These are phyloP conservation scores for Aspergillus fijiensis DNA, from an alignment of 2,329 filamentous ascomycete genomes.

Conservation along the genomic window DNA sequence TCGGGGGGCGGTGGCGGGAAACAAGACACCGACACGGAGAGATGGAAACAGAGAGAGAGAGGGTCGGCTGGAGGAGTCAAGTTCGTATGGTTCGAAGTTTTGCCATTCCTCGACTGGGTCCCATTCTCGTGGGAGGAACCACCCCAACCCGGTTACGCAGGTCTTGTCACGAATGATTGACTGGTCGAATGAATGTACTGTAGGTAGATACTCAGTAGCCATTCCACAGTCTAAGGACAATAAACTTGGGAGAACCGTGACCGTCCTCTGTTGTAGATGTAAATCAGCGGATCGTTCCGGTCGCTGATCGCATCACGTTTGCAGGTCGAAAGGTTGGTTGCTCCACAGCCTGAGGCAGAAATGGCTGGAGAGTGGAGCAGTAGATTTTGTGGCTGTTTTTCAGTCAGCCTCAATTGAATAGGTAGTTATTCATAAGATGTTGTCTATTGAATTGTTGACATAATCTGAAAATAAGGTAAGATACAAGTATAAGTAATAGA, in stretches of 20 bases:
- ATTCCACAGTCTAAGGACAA: neutral
- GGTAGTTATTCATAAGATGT: neutral
- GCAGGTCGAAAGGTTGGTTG: neutral
- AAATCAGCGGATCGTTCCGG: conserved; percentile 3
- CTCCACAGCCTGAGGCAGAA: neutral
- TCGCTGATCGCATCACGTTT: conserved; percentile 3
- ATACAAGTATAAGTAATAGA: too few relatives aligned
- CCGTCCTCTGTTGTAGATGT: neutral
- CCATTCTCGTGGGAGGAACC: neutral
- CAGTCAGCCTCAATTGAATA: neutral
- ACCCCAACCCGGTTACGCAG: neutral
- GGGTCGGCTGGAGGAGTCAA: neutral
- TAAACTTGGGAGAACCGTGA: neutral
- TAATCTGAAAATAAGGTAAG: too few relatives aligned
- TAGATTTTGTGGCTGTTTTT: neutral
- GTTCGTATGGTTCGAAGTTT: neutral
- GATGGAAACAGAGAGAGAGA: neutral
- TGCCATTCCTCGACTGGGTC: neutral
- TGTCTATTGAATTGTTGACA: too few relatives aligned
- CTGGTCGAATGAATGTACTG: too few relatives aligned
- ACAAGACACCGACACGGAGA: too few relatives aligned
- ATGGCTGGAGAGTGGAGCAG: neutral
- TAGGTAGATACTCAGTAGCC: too few relatives aligned
- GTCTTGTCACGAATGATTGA: neutral
- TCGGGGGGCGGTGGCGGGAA: neutral